Evolutionary conservation across 2,329 filamentous ascomycete species (phyloP).

Genomic region (Aspergillus fijiensis): DNA sequence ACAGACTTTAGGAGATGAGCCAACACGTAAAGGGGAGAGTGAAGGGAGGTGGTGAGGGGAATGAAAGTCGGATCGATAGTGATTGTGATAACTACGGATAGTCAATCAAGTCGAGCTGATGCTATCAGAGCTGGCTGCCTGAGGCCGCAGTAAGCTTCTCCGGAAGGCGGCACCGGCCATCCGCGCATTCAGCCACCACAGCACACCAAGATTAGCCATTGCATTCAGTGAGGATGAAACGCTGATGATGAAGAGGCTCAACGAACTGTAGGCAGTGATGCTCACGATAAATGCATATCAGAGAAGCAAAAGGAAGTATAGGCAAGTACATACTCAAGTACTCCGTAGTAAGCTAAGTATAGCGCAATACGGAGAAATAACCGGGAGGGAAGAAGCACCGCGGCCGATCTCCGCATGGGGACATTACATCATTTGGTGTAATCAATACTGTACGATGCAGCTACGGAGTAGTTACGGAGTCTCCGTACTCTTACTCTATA

Average conservation of each 20-base stretch:
- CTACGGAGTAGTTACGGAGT: background rate
- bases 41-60: background rate
- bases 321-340: too few relatives aligned
- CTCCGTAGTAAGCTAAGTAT: too few relatives aligned
- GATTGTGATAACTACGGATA: background rate
- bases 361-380: background rate
- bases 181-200: background rate
- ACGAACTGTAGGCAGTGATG: too few relatives aligned
- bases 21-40: background rate
- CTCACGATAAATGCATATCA: too few relatives aligned
- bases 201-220: background rate
- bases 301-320: too few relatives aligned
- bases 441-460: background rate
- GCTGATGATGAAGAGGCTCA: too few relatives aligned
- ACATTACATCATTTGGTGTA: slow-evolving; percentile 13
- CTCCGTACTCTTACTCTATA: background rate
- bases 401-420: slow-evolving; percentile 2
- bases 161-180: background rate
- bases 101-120: background rate
- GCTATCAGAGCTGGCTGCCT: slow-evolving; percentile 7
- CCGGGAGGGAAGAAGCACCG: background rate
- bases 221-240: too few relatives aligned
- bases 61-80: background rate
- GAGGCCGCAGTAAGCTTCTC: slow-evolving; percentile 8
- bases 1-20: background rate